phyloP scores from a whole-genome alignment of 164 flowering plant genomes.

The Stephania yunnanensis region DNA sequence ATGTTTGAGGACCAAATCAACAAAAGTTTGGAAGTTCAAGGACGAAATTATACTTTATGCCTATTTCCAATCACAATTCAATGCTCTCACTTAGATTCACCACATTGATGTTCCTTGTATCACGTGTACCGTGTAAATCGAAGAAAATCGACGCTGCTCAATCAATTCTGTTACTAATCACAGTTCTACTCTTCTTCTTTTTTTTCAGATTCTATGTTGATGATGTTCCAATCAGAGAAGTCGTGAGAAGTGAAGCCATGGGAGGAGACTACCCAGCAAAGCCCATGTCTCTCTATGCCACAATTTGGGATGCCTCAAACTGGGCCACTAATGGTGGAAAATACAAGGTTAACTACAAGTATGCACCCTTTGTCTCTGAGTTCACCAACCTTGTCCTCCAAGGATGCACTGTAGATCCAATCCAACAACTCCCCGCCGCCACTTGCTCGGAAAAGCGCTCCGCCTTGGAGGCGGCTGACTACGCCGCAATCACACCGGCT shows the following conservation, averaged over 20 bases:
- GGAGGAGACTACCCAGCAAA: slow-evolving; percentile 83
- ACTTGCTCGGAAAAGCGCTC: slow-evolving; percentile 24
- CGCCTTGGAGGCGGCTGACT: slow-evolving; percentile 28
- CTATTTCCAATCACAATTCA: no score
- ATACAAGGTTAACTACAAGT: slow-evolving; percentile 62
- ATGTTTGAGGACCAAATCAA: no score
- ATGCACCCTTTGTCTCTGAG: slow-evolving; percentile 69
- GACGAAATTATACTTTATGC: no score
- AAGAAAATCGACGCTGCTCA: no score
- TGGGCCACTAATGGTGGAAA: slow-evolving; percentile 94
- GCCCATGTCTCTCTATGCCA: slow-evolving; percentile 88
- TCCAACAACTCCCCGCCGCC: slow-evolving; percentile 28
- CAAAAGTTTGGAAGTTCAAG: no score
- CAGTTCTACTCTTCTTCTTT: not conserved
- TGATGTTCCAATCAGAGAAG: slow-evolving; percentile 76
- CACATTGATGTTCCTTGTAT: no score
- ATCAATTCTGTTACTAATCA: no score
- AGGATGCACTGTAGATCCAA: slow-evolving; percentile 64
- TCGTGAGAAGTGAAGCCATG: slow-evolving; percentile 55
- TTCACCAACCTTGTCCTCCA: slow-evolving; percentile 54
- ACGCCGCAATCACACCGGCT: slow-evolving; percentile 35
- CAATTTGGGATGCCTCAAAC: slow-evolving; percentile 90
- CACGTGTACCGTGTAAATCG: no score
- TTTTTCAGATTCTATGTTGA: slow-evolving; percentile 74
- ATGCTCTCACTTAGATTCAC: no score